A percentile compares a stretch with the other conserved stretches of the same genome.
Conservation (phyloP, 768 basidiomycete genomes). For the Boletus edulis region DNA sequence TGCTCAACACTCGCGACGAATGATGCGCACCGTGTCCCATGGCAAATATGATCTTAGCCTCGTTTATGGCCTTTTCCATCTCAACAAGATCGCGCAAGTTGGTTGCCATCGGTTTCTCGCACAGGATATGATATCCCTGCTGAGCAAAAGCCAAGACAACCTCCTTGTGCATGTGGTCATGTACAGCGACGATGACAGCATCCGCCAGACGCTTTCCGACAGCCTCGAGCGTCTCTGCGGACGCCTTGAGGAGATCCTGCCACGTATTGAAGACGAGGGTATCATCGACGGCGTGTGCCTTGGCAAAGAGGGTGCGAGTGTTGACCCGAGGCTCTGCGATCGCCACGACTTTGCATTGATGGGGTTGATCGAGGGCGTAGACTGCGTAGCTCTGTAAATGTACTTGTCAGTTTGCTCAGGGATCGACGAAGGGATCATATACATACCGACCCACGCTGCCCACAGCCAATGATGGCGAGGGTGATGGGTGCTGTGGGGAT, state of each 20-base stretch:
- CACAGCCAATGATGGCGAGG: conserved; percentile 77
- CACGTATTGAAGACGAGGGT: conserved; percentile 70
- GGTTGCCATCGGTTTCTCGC: conserved; percentile 93
- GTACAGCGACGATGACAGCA: conserved; percentile 77
- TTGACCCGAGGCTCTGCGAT: conserved; percentile 80
- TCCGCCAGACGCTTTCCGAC: conserved; percentile 75
- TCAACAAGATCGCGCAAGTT: conserved; percentile 65
- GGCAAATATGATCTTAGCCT: conserved; percentile 74
- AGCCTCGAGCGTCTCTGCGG: conserved; percentile 60
- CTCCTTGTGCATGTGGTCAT: conserved; percentile 76
- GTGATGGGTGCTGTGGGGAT: conserved; percentile 48
- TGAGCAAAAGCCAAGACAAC: conserved; percentile 71
- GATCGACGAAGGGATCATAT: not conserved
- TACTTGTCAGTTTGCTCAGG: not conserved
- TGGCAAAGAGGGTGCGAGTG: conserved; percentile 57
- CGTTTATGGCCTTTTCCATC: conserved; percentile 71
- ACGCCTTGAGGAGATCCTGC: conserved; percentile 67
- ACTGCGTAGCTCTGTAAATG: conserved; percentile 53
- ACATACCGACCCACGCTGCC: conserved; percentile 73
- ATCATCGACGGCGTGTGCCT: conserved; percentile 56
- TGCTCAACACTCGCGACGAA: not conserved
- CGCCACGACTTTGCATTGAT: conserved; percentile 72
- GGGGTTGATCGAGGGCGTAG: conserved; percentile 60
- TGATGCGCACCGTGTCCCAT: conserved; percentile 72
- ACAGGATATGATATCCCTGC: conserved; percentile 86